Percentiles rank a stretch among this genome's conserved stretches.
Evolutionary conservation across 1,284 basidiomycete species (phyloP).

Genomic region (Microbotryum violaceum): DNA sequence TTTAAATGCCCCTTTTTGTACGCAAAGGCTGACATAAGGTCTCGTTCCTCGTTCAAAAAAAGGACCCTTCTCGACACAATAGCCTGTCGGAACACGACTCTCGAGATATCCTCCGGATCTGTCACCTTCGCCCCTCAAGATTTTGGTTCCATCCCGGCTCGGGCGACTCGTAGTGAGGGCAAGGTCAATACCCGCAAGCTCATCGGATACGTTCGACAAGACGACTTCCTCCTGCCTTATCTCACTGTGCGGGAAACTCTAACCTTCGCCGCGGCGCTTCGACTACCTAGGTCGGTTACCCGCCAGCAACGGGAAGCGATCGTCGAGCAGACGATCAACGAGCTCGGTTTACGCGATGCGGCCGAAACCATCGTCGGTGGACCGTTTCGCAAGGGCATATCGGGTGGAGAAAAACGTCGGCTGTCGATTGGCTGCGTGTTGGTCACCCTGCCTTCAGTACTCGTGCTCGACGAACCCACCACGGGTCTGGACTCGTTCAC

Average conservation of each 20-base stretch:
- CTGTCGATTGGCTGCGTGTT: constrained; percentile 67
- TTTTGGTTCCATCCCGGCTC: not conserved
- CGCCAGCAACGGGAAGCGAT: constrained; percentile 40
- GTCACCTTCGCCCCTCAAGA: constrained; percentile 6
- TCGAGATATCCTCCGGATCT: constrained; percentile 10
- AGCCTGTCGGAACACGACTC: constrained; percentile 11
- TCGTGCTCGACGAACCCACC: constrained; percentile 76
- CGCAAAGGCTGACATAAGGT: not conserved
- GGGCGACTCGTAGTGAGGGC: not conserved
- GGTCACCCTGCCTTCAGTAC: constrained; percentile 64
- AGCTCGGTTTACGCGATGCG: constrained; percentile 50
- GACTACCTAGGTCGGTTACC: constrained; percentile 45
- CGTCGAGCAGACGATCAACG: constrained; percentile 49
- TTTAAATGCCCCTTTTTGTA: not conserved
- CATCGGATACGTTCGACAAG: constrained; percentile 30
- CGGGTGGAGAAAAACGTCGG: constrained; percentile 70
- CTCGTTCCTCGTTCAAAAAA: not conserved
- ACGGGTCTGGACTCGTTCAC: constrained; percentile 49
- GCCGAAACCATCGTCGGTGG: constrained; percentile 49
- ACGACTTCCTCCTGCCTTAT: constrained; percentile 26
- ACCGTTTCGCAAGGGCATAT: constrained; percentile 55
- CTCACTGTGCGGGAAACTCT: constrained; percentile 46
- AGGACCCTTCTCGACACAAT: constrained; percentile 18
- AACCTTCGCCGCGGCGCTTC: constrained; percentile 47
- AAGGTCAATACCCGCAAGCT: constrained; percentile 2